A percentile compares a stretch with the other conserved stretches of the same genome.
Conservation (phyloP, 805 yeast species). For the Yarrowia sp. region DNA sequence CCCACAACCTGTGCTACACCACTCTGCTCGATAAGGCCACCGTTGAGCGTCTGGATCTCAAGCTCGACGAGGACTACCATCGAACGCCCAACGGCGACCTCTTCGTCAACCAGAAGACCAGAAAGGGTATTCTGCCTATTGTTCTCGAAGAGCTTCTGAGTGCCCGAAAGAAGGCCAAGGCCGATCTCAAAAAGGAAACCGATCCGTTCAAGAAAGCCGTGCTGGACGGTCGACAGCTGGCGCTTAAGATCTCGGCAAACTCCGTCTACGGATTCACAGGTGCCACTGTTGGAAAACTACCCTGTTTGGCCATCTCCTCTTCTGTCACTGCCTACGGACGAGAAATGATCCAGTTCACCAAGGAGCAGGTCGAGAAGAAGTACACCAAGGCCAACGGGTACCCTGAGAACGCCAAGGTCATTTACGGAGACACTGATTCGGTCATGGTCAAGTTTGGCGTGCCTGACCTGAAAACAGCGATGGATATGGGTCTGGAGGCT, state of each 20-base stretch:
- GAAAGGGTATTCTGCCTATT: conserved; percentile 90
- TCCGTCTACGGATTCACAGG: conserved; percentile 99
- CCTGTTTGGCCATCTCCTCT: conserved; percentile 95
- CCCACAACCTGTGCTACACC: conserved; percentile 95
- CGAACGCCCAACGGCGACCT: conserved; percentile 90
- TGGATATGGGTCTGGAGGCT: conserved; percentile 93
- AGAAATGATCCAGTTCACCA: conserved; percentile 93
- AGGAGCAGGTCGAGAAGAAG: conserved; percentile 78
- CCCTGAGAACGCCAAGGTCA: conserved; percentile 84
- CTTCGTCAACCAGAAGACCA: conserved; percentile 71
- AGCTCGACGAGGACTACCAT: conserved; percentile 78
- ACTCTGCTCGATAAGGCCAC: conserved; percentile 77
- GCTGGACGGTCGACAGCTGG: conserved; percentile 95
- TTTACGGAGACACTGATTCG: conserved; percentile 99
- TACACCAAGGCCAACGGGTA: conserved; percentile 84
- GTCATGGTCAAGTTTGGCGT: conserved; percentile 98
- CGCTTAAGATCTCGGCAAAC: conserved; percentile 94
- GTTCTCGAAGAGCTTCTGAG: conserved; percentile 84
- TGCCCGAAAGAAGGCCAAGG: conserved; percentile 93
- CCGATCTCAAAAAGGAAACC: conserved; percentile 86
- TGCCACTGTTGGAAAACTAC: conserved; percentile 96
- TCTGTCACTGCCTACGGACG: conserved; percentile 96
- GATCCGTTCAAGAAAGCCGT: conserved; percentile 95
- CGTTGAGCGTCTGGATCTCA: conserved; percentile 66
- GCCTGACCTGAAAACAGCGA: conserved; percentile 77